These are phyloP conservation scores for Aspergillus sp. DNA, from an alignment of 2,329 filamentous ascomycete genomes.

Conservation along the genomic window DNA sequence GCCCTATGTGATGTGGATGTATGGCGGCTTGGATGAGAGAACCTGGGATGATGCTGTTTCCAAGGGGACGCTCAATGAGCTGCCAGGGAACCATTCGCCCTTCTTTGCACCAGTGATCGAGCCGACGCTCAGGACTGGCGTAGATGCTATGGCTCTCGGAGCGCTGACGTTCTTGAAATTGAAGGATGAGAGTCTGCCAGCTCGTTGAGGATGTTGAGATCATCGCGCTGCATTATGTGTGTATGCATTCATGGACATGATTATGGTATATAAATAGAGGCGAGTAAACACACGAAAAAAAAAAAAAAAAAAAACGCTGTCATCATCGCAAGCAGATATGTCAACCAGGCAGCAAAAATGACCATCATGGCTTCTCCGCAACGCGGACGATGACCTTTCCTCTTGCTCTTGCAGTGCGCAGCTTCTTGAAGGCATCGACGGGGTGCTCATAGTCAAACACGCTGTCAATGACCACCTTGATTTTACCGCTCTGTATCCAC, in stretches of 20 bases:
- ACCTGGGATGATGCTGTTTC: constrained; percentile 41
- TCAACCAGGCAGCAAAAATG: no score
- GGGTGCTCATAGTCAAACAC: constrained; percentile 48
- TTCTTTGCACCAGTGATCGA: constrained; percentile 49
- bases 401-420: constrained; percentile 46
- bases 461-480: constrained; percentile 49
- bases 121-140: constrained; percentile 45
- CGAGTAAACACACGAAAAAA: no score
- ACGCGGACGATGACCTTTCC: constrained; percentile 51
- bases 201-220: no score
- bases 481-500: constrained; percentile 51
- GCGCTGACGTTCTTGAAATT: constrained; percentile 34
- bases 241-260: no score
- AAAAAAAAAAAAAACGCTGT: no score
- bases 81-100: constrained; percentile 51
- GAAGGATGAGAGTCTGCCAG: no score
- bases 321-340: no score
- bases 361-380: constrained; percentile 8
- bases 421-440: constrained; percentile 48
- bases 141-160: constrained; percentile 43
- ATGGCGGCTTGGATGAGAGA: constrained; percentile 43
- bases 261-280: not conserved
- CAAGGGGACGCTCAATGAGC: constrained; percentile 37
- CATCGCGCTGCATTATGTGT: no score
- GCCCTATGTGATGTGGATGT: constrained; percentile 48